A percentile compares a stretch with the other conserved stretches of the same genome.
Conservation (phyloP, 2,329 filamentous ascomycete species). For the Chaetothyriales sp. region DNA sequence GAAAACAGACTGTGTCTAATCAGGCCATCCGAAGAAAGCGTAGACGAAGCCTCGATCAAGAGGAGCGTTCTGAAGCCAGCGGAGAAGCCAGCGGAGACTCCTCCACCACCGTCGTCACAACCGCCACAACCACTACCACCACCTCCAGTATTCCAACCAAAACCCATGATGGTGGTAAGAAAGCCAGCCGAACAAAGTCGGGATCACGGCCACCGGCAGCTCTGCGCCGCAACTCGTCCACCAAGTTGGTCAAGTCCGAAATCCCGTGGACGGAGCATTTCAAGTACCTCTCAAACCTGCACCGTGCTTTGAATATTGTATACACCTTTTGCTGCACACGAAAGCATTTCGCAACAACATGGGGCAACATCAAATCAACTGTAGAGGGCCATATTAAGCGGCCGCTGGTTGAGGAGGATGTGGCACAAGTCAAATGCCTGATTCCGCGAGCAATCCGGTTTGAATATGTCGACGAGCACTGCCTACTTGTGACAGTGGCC, state of each 20-base stretch:
- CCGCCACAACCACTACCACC: constrained; percentile 6
- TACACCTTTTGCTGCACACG: constrained; percentile 90
- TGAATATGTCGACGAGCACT: constrained; percentile 68
- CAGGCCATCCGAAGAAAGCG: background rate
- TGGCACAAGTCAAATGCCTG: constrained; percentile 65
- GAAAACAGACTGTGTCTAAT: background rate
- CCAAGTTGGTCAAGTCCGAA: constrained; percentile 32
- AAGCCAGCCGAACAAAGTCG: constrained; percentile 33
- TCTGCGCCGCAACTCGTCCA: constrained; percentile 32
- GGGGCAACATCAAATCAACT: constrained; percentile 69
- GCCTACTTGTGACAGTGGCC: constrained; percentile 64
- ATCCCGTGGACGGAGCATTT: constrained; percentile 63
- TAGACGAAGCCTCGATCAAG: background rate
- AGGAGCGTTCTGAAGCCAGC: background rate
- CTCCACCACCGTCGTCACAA: background rate
- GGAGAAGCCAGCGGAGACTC: background rate
- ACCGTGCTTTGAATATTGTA: constrained; percentile 77
- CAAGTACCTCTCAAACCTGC: constrained; percentile 55
- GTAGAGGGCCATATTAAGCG: constrained; percentile 71
- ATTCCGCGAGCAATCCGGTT: constrained; percentile 69
- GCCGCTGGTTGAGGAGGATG: constrained; percentile 56
- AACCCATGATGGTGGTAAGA: constrained; percentile 40
- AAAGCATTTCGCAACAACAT: constrained; percentile 81
- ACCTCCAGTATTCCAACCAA: constrained; percentile 40
- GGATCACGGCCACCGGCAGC: constrained; percentile 18